Base-by-base conservation (phyloP, 768 basidiomycete genomes). In the Cubamyces sp. region DNA sequence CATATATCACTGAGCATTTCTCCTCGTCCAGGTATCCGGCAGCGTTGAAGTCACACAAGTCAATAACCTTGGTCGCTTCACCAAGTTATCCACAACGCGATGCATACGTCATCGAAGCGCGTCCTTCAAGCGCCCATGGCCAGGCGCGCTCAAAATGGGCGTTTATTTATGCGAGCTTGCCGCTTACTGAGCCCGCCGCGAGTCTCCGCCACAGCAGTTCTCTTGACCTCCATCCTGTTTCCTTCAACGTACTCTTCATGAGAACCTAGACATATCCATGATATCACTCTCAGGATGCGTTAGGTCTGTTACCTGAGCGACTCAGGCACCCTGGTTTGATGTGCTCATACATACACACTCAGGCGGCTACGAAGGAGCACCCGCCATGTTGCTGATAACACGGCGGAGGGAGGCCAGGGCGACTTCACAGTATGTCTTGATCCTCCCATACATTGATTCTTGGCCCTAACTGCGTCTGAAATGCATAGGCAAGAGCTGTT, bases 401-500 rank as follows among this genome's bases (percentile, higher is more conserved):
- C 64, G 14, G n/a, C 59, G 28, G 64, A 65, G 18, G 59, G 54
- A 21, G 55, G 60, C 6, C 64, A 68, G 18, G 48, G 49, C 21
- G 67, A 68, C 19, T 68, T 68, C 54, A 68, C 67, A 5, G 67
- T 68, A 16, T 21, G 66, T 64, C 6, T 41, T 39, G 34, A 7
- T 34, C 9, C 34, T 5, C 6, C 3, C 39, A 37, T 3, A 23
- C n/a, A 19, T 5, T 15, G n/a, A 19, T 15, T 1, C n/a, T 18
- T 15, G n/a, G 6, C 16, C 18, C 9, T 3, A n/a, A 8, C 21
- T 4, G 8, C 15, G 9, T 57, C 16, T n/a, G 18, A 2, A 8
- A 16, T 1, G 40, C 2, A 3, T 49, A 76, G 75, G 48, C 66
- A 40, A 68, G 74, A 25, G 93, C 95, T 1, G 87, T 95, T 1